Conservation (phyloP, 1,284 basidiomycete species). For the Malassezia sp. region DNA sequence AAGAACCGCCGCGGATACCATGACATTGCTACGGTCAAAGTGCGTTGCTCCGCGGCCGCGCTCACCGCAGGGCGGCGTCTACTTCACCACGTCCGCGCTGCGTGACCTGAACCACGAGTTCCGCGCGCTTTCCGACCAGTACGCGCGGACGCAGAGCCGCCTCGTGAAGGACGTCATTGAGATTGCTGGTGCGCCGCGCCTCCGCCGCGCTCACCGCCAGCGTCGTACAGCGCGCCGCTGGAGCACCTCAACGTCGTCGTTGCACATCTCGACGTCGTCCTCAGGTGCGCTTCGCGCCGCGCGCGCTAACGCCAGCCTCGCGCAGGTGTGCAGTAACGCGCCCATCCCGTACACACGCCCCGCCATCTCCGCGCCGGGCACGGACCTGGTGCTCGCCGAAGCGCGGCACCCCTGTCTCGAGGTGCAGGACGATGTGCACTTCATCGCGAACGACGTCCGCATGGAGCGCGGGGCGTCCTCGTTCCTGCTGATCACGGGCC, state of each 20-base stretch:
- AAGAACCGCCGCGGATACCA: slow-evolving; percentile 62
- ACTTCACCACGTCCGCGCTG: slow-evolving; percentile 74
- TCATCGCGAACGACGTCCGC: slow-evolving; percentile 87
- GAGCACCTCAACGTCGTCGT: slow-evolving; percentile 77
- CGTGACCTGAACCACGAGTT: slow-evolving; percentile 66
- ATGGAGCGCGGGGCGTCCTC: slow-evolving; percentile 69
- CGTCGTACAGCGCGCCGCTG: slow-evolving; percentile 56
- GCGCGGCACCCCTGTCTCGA: slow-evolving; percentile 85
- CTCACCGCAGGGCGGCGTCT: slow-evolving; percentile 56
- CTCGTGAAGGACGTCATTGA: slow-evolving; percentile 86
- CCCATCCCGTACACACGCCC: slow-evolving; percentile 81
- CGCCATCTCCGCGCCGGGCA: slow-evolving; percentile 38
- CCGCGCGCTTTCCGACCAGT: slow-evolving; percentile 59
- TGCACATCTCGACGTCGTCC: slow-evolving; percentile 80
- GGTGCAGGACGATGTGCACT: slow-evolving; percentile 85
- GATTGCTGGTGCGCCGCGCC: slow-evolving; percentile 72
- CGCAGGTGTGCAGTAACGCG: slow-evolving; percentile 76
- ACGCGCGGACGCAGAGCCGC: slow-evolving; percentile 63
- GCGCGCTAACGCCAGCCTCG: no score
- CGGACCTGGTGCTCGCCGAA: slow-evolving; percentile 24
- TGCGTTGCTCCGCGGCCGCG: not conserved
- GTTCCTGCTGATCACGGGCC: slow-evolving; percentile 71
- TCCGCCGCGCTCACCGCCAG: slow-evolving; percentile 32
- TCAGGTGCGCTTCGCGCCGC: no score
- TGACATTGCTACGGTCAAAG: slow-evolving; percentile 73